A percentile compares a stretch with the other conserved stretches of the same genome.
Conservation (phyloP, 768 basidiomycete genomes). For the Russula compacta region DNA sequence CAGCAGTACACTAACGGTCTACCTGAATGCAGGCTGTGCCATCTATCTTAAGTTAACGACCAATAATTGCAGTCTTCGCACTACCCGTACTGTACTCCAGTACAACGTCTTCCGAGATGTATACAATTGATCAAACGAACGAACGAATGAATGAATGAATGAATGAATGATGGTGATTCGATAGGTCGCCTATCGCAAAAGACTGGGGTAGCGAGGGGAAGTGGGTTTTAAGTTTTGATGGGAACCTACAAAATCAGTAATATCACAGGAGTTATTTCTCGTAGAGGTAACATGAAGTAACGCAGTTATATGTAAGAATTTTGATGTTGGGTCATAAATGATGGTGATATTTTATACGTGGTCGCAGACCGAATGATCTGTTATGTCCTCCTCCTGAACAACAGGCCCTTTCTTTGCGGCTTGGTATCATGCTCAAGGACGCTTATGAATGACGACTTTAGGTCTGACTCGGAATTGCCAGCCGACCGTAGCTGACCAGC, state of each 20-base stretch:
- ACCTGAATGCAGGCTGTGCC: no score
- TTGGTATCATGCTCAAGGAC: constrained; percentile 1
- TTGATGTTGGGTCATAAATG: not conserved
- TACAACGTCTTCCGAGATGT: not conserved
- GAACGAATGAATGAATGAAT: not conserved
- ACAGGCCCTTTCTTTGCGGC: constrained; percentile 6
- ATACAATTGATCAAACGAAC: not conserved
- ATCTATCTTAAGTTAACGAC: no score
- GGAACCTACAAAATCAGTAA: not conserved
- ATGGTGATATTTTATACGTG: not conserved
- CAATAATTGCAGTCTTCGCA: no score
- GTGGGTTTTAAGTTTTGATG: not conserved
- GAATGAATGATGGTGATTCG: not conserved
- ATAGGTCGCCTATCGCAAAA: not conserved
- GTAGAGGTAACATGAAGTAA: not conserved
- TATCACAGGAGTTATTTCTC: not conserved
- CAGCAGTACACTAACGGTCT: no score
- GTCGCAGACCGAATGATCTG: not conserved
- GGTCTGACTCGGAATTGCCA: constrained; percentile 3
- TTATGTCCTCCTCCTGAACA: not conserved
- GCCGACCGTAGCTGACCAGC: not conserved
- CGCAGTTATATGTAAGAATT: not conserved
- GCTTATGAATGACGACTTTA: constrained; percentile 3
- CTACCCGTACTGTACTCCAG: not conserved
- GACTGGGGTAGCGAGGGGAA: not conserved